phyloP scores from a whole-genome alignment of 2,329 filamentous ascomycete genomes.

The Venturia nashicola region DNA sequence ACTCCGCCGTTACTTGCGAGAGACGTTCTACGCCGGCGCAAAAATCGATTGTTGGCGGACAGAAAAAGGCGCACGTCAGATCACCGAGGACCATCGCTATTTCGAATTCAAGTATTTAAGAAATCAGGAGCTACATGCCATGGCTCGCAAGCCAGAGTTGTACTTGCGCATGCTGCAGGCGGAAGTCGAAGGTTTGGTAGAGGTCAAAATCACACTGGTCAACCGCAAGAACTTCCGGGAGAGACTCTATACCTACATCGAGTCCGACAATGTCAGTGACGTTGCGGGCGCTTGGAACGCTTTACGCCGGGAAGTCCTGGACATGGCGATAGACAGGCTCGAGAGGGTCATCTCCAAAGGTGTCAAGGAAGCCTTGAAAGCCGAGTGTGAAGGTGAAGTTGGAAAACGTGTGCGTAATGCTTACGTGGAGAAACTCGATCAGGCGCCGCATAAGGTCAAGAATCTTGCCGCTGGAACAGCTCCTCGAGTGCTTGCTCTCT shows the following conservation, averaged over 20 bases:
- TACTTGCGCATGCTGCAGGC: slow-evolving; percentile 97
- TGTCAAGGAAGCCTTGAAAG: slow-evolving; percentile 87
- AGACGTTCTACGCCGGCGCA: slow-evolving; percentile 71
- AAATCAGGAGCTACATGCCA: slow-evolving; percentile 71
- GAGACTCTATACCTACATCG: slow-evolving; percentile 70
- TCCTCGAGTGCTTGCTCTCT: slow-evolving; percentile 75
- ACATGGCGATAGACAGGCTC: slow-evolving; percentile 68
- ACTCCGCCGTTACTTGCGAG: slow-evolving; percentile 76
- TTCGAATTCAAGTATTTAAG: slow-evolving; percentile 97
- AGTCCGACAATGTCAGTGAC: slow-evolving; percentile 91
- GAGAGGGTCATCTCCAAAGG: slow-evolving; percentile 77
- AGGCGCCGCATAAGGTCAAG: slow-evolving; percentile 91
- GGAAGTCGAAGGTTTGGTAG: slow-evolving; percentile 83
- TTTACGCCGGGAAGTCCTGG: slow-evolving; percentile 72
- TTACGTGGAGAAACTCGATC: slow-evolving; percentile 81
- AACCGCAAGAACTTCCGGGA: slow-evolving; percentile 64
- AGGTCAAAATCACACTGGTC: slow-evolving; percentile 69
- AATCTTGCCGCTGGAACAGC: slow-evolving; percentile 81
- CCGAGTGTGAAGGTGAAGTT: slow-evolving; percentile 86
- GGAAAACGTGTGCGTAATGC: slow-evolving; percentile 80
- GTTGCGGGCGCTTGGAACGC: slow-evolving; percentile 91
- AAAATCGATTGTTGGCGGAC: slow-evolving; percentile 81
- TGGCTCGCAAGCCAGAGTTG: slow-evolving; percentile 73
- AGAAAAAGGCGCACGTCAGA: slow-evolving; percentile 84
- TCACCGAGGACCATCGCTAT: slow-evolving; percentile 89